A percentile compares a stretch with the other conserved stretches of the same genome.
These are phyloP conservation scores for Crithidia mellificae DNA, from an alignment of 208 protist species.

Conservation along the genomic window DNA sequence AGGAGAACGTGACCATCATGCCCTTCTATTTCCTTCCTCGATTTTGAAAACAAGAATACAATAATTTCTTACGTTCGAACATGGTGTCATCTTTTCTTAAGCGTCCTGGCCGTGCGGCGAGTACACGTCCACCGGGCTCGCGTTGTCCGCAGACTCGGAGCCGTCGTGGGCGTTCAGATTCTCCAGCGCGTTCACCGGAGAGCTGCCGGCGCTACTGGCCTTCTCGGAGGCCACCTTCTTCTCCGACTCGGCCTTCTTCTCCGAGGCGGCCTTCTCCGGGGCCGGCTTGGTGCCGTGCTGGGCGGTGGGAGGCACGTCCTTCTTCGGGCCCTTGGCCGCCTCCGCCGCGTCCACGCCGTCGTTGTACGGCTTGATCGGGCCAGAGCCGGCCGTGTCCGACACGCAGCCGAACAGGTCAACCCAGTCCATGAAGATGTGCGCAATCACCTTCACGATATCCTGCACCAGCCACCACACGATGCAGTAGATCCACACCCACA, in stretches of 20 bases:
- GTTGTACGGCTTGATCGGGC: conserved; percentile 39
- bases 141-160: conserved; percentile 6
- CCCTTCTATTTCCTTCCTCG: neutral
- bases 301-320: neutral
- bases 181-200: conserved; percentile 11
- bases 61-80: too few species aligned
- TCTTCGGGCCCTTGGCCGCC: conserved; percentile 4
- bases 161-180: conserved; percentile 6
- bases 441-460: conserved; percentile 79
- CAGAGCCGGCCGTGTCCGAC: conserved; percentile 42
- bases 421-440: conserved; percentile 66
- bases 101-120: conserved; percentile 5
- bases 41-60: neutral
- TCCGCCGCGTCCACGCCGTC: conserved; percentile 25
- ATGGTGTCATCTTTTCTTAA: neutral
- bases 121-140: conserved; percentile 15
- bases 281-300: neutral
- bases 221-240: conserved; percentile 16
- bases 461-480: conserved; percentile 91
- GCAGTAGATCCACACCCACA: conserved; percentile 92
- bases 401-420: conserved; percentile 77
- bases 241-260: conserved; percentile 13
- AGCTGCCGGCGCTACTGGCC: conserved; percentile 2
- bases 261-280: neutral
- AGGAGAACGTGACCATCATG: neutral